Percentiles rank a stretch among this genome's conserved stretches.
Conservation (phyloP, 1,284 basidiomycete species). For the Cystobasidium slooffiae region DNA sequence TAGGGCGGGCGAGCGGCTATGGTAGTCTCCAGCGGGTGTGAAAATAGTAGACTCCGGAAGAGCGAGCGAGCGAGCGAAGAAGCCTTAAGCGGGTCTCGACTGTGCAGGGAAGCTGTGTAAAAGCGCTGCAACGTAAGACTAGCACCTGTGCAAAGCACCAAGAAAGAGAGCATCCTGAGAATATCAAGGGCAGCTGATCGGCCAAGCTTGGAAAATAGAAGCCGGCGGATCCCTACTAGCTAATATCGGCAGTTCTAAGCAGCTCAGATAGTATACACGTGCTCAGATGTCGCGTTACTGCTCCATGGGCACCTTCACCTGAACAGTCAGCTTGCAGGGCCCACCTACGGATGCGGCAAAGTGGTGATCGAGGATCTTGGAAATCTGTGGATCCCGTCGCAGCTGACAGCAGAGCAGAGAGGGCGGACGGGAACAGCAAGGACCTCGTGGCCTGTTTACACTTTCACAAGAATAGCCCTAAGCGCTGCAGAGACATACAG, state of each 20-base stretch:
- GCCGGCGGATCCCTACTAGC: neutral
- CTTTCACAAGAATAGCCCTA: too few relatives aligned
- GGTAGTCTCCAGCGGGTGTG: too few relatives aligned
- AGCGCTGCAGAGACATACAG: too few relatives aligned
- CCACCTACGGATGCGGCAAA: too few relatives aligned
- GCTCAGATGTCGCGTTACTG: neutral
- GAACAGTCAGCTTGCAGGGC: too few relatives aligned
- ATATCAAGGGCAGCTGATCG: neutral
- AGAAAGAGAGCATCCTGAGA: neutral
- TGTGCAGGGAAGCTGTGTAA: neutral
- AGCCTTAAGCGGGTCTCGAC: neutral
- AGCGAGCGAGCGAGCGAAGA: neutral
- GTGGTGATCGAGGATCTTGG: too few relatives aligned
- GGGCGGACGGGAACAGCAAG: too few relatives aligned
- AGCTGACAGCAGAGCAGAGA: too few relatives aligned
- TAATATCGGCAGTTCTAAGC: neutral
- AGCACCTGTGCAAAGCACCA: neutral
- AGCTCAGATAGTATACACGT: slow-evolving; percentile 3
- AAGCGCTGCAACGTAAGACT: neutral
- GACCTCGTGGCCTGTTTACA: too few relatives aligned
- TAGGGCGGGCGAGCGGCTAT: too few relatives aligned
- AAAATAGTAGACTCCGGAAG: neutral
- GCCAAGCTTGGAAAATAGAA: neutral
- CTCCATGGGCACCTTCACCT: too few relatives aligned
- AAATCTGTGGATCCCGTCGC: too few relatives aligned